Evolutionary conservation across 1,284 basidiomycete genomes (phyloP).

Genomic region (Apiotrichum brassicae): DNA sequence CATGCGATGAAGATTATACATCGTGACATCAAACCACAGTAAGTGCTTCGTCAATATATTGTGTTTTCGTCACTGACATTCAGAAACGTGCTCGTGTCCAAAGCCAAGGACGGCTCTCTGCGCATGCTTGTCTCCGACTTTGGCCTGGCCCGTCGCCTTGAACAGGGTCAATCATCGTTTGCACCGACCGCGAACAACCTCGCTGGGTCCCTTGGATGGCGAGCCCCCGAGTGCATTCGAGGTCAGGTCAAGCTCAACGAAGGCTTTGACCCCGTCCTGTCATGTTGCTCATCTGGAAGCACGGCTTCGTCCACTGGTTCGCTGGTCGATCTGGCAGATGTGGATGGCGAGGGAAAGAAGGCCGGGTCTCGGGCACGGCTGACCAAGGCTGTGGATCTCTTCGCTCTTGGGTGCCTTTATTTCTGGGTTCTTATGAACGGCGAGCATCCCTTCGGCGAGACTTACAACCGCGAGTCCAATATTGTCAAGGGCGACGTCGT

Average conservation of each 20-base stretch:
- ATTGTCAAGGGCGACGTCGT: slow-evolving; percentile 71
- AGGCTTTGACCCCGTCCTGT: slow-evolving; percentile 57
- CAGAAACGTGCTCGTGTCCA: slow-evolving; percentile 82
- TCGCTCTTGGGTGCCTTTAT: slow-evolving; percentile 86
- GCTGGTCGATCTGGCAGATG: slow-evolving; percentile 9
- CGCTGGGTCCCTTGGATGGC: slow-evolving; percentile 88
- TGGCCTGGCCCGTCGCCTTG: slow-evolving; percentile 84
- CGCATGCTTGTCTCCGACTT: slow-evolving; percentile 94
- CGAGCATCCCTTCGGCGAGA: slow-evolving; percentile 81
- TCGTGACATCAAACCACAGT: slow-evolving; percentile 94
- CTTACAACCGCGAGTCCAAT: slow-evolving; percentile 84
- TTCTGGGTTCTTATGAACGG: slow-evolving; percentile 85
- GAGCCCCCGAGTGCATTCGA: slow-evolving; percentile 84
- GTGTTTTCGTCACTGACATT: slow-evolving; percentile 4
- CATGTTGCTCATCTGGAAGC: slow-evolving; percentile 38
- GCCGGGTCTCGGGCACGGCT: slow-evolving; percentile 49
- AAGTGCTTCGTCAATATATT: slow-evolving; percentile 19
- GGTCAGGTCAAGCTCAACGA: slow-evolving; percentile 88
- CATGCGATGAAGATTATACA: slow-evolving; percentile 95
- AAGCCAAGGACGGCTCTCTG: slow-evolving; percentile 58
- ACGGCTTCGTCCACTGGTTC: slow-evolving; percentile 28
- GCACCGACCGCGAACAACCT: slow-evolving; percentile 64
- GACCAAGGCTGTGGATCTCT: slow-evolving; percentile 90
- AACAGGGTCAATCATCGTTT: slow-evolving; percentile 89
- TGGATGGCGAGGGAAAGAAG: slow-evolving; percentile 16